These are phyloP conservation scores for Trichoderma gracile DNA, from an alignment of 2,329 filamentous ascomycete species.

Conservation along the genomic window DNA sequence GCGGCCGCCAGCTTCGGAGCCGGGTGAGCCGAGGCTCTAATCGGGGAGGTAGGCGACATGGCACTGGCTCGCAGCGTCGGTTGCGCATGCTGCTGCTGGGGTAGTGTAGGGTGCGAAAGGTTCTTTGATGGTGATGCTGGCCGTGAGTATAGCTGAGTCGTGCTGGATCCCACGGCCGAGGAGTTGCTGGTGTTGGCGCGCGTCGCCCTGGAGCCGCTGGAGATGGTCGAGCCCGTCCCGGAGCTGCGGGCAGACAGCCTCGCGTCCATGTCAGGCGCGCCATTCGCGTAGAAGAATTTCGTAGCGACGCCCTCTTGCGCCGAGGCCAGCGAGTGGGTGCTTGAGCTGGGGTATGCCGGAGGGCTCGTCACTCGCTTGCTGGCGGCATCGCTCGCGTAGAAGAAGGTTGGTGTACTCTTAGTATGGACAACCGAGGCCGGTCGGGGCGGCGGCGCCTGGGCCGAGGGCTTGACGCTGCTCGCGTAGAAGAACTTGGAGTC, in stretches of 20 bases:
- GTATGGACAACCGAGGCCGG: slow-evolving; percentile 45
- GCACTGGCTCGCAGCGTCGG: slow-evolving; percentile 29
- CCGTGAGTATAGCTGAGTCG: slow-evolving; percentile 39
- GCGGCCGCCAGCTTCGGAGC: slow-evolving; percentile 42
- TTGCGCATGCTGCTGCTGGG: slow-evolving; percentile 25
- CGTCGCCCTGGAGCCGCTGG: slow-evolving; percentile 47
- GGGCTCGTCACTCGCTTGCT: slow-evolving; percentile 40
- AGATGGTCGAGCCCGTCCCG: slow-evolving; percentile 49
- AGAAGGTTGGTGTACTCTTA: slow-evolving; percentile 52
- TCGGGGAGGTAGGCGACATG: slow-evolving; percentile 32
- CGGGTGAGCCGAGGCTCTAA: slow-evolving; percentile 39
- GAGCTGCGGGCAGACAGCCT: slow-evolving; percentile 42
- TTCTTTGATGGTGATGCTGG: slow-evolving; percentile 56
- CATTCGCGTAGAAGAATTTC: slow-evolving; percentile 78
- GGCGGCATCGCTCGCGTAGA: slow-evolving; percentile 57
- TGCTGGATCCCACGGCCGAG: slow-evolving; percentile 30
- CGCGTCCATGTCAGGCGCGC: slow-evolving; percentile 50
- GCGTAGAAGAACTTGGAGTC: slow-evolving; percentile 85
- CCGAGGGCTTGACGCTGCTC: slow-evolving; percentile 64
- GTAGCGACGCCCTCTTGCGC: slow-evolving; percentile 46
- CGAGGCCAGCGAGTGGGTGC: slow-evolving; percentile 40
- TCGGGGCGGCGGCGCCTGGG: slow-evolving; percentile 42
- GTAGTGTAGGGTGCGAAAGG: slow-evolving; percentile 28
- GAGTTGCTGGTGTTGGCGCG: slow-evolving; percentile 42
- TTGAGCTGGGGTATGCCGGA: slow-evolving; percentile 35